These are phyloP conservation scores for Trichoderma reesei DNA, from an alignment of 495 filamentous ascomycete species.

Conservation along the genomic window DNA sequence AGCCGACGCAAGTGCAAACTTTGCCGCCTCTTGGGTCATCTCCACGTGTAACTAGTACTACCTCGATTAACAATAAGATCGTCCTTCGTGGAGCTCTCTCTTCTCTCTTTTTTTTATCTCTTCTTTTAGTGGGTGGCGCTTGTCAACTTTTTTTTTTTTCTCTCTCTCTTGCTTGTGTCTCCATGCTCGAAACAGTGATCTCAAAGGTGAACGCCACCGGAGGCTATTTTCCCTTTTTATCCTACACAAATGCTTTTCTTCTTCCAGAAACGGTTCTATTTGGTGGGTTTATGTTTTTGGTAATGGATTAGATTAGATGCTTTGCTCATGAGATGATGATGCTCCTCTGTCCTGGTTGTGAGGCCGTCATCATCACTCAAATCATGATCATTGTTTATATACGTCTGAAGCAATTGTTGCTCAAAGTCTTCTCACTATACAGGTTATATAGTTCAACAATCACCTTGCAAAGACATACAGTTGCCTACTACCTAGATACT, in stretches of 20 bases:
- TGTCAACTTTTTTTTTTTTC: not conserved
- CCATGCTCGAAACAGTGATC: not conserved
- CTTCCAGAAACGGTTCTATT: not conserved
- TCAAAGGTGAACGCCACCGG: not conserved
- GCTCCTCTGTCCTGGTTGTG: too few relatives aligned
- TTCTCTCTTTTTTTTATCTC: not conserved
- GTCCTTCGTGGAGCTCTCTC: too few relatives aligned
- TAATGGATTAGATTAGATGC: too few relatives aligned
- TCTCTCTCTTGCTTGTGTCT: not conserved
- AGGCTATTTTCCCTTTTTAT: not conserved
- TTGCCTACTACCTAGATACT: too few relatives aligned
- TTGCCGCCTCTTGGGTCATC: constrained; percentile 1
- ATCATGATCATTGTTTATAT: too few relatives aligned
- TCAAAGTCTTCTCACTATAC: too few relatives aligned
- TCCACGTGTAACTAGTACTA: not conserved
- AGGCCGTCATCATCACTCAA: too few relatives aligned
- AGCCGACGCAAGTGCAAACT: not conserved
- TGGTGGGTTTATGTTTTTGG: not conserved
- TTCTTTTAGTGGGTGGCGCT: not conserved
- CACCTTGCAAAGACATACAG: too few relatives aligned
- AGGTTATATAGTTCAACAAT: too few relatives aligned
- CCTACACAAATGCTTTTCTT: not conserved
- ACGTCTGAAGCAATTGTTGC: too few relatives aligned
- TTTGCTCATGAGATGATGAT: too few relatives aligned
- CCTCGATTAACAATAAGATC: not conserved